Percentiles rank a stretch among this genome's conserved stretches.
phyloP scores from a whole-genome alignment of 129 eudicot species.

The Lonicera japonica region DNA sequence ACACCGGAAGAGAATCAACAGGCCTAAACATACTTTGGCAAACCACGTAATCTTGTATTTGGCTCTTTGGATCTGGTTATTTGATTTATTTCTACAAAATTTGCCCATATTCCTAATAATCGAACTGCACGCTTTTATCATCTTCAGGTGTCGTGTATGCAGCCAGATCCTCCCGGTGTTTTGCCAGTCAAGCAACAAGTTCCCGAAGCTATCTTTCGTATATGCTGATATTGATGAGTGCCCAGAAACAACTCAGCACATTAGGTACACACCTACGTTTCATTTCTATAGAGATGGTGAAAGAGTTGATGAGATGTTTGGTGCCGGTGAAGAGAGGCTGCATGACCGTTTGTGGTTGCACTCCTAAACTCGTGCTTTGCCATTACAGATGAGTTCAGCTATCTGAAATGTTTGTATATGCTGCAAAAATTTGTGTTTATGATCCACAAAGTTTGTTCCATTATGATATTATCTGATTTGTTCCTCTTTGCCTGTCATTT shows the following conservation, averaged over 20 bases:
- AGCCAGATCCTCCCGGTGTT: slow-evolving; percentile 68
- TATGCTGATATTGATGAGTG: slow-evolving; percentile 91
- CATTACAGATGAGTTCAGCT: not conserved
- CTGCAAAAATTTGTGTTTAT: slow-evolving; percentile 6
- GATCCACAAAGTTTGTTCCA: slow-evolving; percentile 6
- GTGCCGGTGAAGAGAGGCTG: slow-evolving; percentile 87
- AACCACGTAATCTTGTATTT: not conserved
- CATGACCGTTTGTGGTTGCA: slow-evolving; percentile 91
- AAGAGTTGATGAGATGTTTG: slow-evolving; percentile 88
- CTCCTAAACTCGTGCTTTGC: slow-evolving; percentile 32
- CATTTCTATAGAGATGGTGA: slow-evolving; percentile 95
- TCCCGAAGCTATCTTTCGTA: slow-evolving; percentile 62
- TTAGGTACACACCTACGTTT: slow-evolving; percentile 84
- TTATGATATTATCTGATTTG: slow-evolving; percentile 5
- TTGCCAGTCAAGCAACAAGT: slow-evolving; percentile 57
- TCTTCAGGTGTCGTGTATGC: slow-evolving; percentile 78
- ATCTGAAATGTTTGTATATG: not conserved
- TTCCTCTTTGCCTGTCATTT: not conserved
- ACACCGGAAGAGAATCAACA: not conserved
- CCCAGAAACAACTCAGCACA: slow-evolving; percentile 80
- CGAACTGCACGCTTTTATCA: not conserved
- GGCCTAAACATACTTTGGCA: not conserved
- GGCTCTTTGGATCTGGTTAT: not conserved
- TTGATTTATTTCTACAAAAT: not conserved
- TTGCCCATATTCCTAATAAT: not conserved